Percentiles rank a stretch among this genome's conserved stretches.
Conservation (phyloP, 345 rosid species). For the Bruguiera parviflora region DNA sequence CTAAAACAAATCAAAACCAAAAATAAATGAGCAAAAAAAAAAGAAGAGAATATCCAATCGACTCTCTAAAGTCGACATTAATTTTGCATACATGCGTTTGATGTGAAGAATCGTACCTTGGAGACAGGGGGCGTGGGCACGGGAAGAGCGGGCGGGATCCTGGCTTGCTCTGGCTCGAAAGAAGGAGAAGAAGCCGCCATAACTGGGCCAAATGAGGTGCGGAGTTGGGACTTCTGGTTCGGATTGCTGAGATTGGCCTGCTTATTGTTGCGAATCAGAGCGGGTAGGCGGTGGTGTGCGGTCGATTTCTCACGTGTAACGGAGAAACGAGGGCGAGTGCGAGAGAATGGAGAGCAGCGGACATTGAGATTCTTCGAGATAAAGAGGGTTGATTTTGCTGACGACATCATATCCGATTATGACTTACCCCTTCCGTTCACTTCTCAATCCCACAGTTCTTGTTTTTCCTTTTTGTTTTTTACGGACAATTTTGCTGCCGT, state of each 20-base stretch:
- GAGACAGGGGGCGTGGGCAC: slow-evolving; percentile 65
- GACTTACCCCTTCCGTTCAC: background rate
- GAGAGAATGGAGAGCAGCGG: background rate
- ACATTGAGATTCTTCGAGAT: slow-evolving; percentile 10
- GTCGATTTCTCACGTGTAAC: background rate
- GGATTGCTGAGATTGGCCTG: background rate
- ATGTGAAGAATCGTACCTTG: slow-evolving; percentile 37
- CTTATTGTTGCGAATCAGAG: background rate
- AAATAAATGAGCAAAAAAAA: slow-evolving; percentile 1
- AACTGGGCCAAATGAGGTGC: background rate
- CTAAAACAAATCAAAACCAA: slow-evolving; percentile 28
- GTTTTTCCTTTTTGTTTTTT: too few species aligned
- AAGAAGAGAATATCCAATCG: background rate
- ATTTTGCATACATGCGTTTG: background rate
- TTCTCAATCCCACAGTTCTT: too few species aligned
- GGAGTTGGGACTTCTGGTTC: background rate
- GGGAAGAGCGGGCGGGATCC: slow-evolving; percentile 75
- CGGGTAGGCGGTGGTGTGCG: background rate
- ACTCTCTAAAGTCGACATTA: background rate
- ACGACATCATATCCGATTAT: slow-evolving; percentile 36
- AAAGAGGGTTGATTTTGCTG: slow-evolving; percentile 24
- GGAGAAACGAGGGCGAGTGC: background rate
- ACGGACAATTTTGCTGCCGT: too few species aligned
- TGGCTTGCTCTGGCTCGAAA: slow-evolving; percentile 74
- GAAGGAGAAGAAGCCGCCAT: slow-evolving; percentile 47